Conservation (phyloP, 805 yeast genomes). For the Pichia membranifaciens region DNA sequence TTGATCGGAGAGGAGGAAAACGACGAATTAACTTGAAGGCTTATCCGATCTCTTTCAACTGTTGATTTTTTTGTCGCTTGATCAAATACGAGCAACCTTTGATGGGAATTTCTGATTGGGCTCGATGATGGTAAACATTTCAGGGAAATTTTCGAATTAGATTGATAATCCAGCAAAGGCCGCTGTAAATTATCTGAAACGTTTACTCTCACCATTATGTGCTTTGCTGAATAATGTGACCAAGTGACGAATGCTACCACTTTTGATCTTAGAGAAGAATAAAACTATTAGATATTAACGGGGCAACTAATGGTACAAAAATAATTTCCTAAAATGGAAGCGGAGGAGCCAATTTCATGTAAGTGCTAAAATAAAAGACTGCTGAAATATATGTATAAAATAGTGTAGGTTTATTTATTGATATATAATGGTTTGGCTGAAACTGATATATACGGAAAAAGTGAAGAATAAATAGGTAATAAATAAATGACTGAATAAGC, state of each 20-base stretch:
- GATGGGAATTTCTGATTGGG: neutral
- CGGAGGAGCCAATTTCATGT: no score
- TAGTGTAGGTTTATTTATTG: no score
- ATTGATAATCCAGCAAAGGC: neutral
- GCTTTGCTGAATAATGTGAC: no score
- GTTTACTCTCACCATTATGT: neutral
- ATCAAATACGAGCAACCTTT: neutral
- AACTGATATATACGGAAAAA: neutral
- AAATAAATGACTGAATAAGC: neutral
- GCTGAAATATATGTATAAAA: no score
- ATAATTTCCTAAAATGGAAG: no score
- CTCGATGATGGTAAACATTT: neutral
- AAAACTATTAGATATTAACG: no score
- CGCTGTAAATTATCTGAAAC: neutral
- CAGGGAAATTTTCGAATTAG: no score
- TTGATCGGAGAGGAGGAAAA: conserved; percentile 6
- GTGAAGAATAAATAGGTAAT: conserved; percentile 5
- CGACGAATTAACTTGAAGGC: neutral
- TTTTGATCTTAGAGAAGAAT: no score
- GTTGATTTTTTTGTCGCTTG: neutral
- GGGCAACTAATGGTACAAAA: no score
- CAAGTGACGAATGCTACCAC: no score
- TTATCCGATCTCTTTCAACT: neutral
- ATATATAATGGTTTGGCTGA: neutral
- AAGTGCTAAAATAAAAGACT: no score